Base-by-base conservation (phyloP, 2,329 filamentous ascomycete genomes). In the Alternaria angustiovoidea region DNA sequence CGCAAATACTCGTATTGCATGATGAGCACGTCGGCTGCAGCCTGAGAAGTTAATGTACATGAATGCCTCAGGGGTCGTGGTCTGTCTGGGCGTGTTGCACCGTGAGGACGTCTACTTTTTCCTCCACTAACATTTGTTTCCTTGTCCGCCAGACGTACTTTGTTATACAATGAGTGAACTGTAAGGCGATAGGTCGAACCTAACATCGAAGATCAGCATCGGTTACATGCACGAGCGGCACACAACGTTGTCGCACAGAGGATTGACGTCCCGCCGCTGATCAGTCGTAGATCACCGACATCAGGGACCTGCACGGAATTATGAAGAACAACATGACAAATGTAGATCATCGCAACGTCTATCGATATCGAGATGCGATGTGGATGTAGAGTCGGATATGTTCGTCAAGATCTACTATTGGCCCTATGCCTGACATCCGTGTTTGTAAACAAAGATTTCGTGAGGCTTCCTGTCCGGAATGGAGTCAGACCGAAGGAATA, bases 1-100 rank as follows among this genome's bases (percentile, higher is more conserved):
- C 46, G 46, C 30, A 36, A 36, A 36, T 36, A 49, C 32, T 49
- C 46, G 46, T 49, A 26, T 49, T 38, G 46, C 46, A 53, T 3
- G 32, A 39, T 20, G n/a, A 30, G 26, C 47, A 30, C n/a, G 24
- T 20, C 4, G 32, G 28, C 32, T 41, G 32, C 8, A 49, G 20
- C 26, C 26, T n/a, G 28, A 9, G 30, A 47, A 26, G 18, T 14
- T 16, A 14, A 28, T n/a, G 41, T 30, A 11, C 18, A 18, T 36
- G 41, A 36, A 14, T n/a, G 22, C 30, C 9, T 46, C 42, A 54
- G 32, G 42, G 52, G 42, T 20, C 14, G 22, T n/a, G n/a, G 22
- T 38, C 20, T 22, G 4, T 18, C 16, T 39, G 41, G 20, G 11
- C 24, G 46, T 47, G 16, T 22, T 22, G 14, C 42, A 26, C 41